Conservation (phyloP, 1,139 yeast genomes). For the Hyphopichia pseudoburtonii region DNA sequence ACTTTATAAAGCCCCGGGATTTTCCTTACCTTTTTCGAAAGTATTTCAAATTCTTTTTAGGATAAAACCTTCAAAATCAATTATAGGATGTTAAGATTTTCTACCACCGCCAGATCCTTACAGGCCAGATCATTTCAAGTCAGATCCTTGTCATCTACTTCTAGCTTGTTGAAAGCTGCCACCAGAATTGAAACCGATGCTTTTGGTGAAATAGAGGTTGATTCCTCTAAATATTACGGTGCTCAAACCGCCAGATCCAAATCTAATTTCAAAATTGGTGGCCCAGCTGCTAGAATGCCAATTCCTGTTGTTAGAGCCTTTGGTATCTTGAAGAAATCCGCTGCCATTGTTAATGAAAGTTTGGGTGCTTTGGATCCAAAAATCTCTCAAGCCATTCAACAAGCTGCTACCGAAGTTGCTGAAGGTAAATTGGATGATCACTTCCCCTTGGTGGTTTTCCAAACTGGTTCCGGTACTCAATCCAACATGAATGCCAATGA, state of each 20-base stretch:
- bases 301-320: slow-evolving; percentile 81
- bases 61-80: not conserved
- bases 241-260: slow-evolving; percentile 91
- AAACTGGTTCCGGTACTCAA: slow-evolving; percentile 96
- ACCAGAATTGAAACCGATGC: slow-evolving; percentile 84
- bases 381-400: slow-evolving; percentile 72
- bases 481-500: slow-evolving; percentile 96
- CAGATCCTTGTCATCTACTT: slow-evolving; percentile 30
- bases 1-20: not conserved
- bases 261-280: slow-evolving; percentile 86
- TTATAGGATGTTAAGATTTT: slow-evolving; percentile 30
- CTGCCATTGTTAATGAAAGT: slow-evolving; percentile 79
- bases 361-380: slow-evolving; percentile 75
- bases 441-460: slow-evolving; percentile 93
- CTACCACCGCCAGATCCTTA: slow-evolving; percentile 14
- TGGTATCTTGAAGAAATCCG: slow-evolving; percentile 85
- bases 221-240: slow-evolving; percentile 82
- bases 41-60: too few species aligned
- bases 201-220: slow-evolving; percentile 86
- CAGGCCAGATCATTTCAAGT: slow-evolving; percentile 10
- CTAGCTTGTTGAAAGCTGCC: slow-evolving; percentile 21
- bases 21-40: too few species aligned
- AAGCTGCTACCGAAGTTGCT: slow-evolving; percentile 87
- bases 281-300: slow-evolving; percentile 70
- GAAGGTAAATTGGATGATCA: slow-evolving; percentile 83